Conservation (phyloP, 2,329 filamentous ascomycete species). For the Metarhizium rileyi region DNA sequence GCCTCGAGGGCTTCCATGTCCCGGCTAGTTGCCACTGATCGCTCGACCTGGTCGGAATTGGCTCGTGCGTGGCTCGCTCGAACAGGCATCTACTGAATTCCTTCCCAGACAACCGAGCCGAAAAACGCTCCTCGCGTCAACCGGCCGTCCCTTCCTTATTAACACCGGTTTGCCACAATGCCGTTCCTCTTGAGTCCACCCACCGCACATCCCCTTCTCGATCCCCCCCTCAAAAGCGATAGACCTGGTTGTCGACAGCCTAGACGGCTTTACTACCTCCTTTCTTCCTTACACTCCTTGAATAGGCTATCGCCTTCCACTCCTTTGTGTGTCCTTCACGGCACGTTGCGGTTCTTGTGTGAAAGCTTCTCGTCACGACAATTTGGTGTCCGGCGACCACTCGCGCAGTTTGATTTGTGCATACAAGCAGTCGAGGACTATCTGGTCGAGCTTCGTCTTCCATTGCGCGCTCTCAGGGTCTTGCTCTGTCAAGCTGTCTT, state of each 20-base stretch:
- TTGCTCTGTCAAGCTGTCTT: background rate
- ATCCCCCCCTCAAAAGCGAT: conserved; percentile 1
- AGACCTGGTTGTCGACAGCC: conserved; percentile 9
- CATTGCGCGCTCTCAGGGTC: too few species aligned
- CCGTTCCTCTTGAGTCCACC: background rate
- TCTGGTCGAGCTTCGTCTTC: conserved; percentile 1
- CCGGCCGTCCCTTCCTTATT: conserved; percentile 4
- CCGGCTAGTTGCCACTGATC: too few species aligned
- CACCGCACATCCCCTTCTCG: background rate
- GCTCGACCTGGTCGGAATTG: too few species aligned
- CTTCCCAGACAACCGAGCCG: too few species aligned
- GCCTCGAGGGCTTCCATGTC: too few species aligned
- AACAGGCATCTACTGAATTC: too few species aligned
- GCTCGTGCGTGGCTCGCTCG: too few species aligned
- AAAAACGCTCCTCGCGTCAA: background rate
- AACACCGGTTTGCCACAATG: background rate
- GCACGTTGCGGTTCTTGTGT: conserved; percentile 7
- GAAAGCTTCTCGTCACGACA: background rate
- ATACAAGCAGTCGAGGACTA: background rate
- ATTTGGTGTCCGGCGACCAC: background rate
- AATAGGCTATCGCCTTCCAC: background rate
- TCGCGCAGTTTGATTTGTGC: background rate
- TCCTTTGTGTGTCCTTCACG: conserved; percentile 7
- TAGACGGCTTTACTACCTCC: conserved; percentile 6
- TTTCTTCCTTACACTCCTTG: conserved; percentile 4